Percentiles rank a stretch among this genome's conserved stretches.
phyloP scores from a whole-genome alignment of 2,329 filamentous ascomycete genomes.

The Sclerotinia spermophila region DNA sequence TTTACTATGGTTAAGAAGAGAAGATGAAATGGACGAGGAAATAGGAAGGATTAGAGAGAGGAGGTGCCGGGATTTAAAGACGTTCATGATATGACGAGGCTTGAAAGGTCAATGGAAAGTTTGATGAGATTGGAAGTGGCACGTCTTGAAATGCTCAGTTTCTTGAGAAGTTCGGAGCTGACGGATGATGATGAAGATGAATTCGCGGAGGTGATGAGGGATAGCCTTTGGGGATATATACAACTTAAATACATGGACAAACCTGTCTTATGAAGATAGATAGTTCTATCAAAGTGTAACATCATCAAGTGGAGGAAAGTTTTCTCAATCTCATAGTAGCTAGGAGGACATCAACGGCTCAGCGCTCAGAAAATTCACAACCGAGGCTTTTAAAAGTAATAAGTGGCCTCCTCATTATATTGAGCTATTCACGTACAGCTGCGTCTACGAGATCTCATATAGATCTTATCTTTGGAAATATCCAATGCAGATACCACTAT shows the following conservation, averaged over 20 bases:
- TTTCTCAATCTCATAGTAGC: background rate
- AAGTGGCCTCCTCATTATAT: background rate
- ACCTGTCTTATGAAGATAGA: background rate
- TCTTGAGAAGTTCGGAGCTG: background rate
- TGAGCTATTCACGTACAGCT: background rate
- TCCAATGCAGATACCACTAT: background rate
- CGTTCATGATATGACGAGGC: background rate
- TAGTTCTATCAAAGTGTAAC: background rate
- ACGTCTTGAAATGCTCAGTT: background rate
- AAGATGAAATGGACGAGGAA: conserved; percentile 31
- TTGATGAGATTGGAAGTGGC: background rate
- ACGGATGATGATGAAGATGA: background rate
- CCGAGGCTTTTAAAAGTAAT: background rate
- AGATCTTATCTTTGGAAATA: background rate
- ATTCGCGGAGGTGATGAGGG: background rate
- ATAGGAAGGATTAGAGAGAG: background rate
- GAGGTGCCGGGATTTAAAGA: background rate
- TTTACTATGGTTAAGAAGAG: conserved; percentile 74
- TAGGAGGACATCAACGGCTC: background rate
- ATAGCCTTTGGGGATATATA: background rate
- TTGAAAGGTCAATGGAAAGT: background rate
- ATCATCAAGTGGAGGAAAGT: background rate
- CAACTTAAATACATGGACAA: background rate
- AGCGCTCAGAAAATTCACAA: background rate
- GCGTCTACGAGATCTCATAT: fast-evolving